These are phyloP conservation scores for Melastoma candidum DNA, from an alignment of 441 rosid species.

Conservation along the genomic window DNA sequence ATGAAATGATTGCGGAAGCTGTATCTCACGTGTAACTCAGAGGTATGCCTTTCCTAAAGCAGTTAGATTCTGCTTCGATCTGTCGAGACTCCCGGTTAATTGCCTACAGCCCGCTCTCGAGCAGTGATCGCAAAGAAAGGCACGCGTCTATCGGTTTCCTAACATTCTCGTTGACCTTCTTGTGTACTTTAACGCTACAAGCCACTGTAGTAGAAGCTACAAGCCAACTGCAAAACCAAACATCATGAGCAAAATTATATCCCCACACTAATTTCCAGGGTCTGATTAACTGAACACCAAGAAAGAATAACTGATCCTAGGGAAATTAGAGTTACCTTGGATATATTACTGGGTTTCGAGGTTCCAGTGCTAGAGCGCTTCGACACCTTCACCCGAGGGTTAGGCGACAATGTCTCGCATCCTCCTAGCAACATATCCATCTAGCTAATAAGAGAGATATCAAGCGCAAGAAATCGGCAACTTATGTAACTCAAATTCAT, in stretches of 20 bases:
- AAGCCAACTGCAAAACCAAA: slow-evolving; percentile 47
- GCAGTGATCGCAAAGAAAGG: neutral
- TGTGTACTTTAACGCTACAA: slow-evolving; percentile 60
- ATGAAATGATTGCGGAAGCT: neutral
- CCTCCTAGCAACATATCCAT: slow-evolving; percentile 88
- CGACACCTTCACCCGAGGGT: too few species aligned
- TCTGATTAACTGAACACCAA: neutral
- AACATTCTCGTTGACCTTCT: slow-evolving; percentile 31
- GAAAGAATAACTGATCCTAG: neutral
- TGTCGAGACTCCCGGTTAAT: neutral
- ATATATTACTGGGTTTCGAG: slow-evolving; percentile 60
- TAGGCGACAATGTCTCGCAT: slow-evolving; percentile 25
- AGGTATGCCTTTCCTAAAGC: slow-evolving; percentile 1
- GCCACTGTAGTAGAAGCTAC: slow-evolving; percentile 70
- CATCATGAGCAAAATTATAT: neutral
- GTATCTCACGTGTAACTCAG: neutral
- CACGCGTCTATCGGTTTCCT: slow-evolving; percentile 22
- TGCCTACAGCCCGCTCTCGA: too few species aligned
- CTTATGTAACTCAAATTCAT: slow-evolving; percentile 1
- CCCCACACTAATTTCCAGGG: neutral
- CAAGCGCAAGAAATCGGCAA: neutral
- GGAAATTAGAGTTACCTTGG: slow-evolving; percentile 36
- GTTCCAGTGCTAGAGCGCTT: slow-evolving; percentile 77
- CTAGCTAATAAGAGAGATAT: slow-evolving; percentile 39
- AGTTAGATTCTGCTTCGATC: neutral